Percentiles rank a stretch among this genome's conserved stretches.
Evolutionary conservation across 371 early-diverging fungal genomes (phyloP).

Genomic region (Mucor irregularis): DNA sequence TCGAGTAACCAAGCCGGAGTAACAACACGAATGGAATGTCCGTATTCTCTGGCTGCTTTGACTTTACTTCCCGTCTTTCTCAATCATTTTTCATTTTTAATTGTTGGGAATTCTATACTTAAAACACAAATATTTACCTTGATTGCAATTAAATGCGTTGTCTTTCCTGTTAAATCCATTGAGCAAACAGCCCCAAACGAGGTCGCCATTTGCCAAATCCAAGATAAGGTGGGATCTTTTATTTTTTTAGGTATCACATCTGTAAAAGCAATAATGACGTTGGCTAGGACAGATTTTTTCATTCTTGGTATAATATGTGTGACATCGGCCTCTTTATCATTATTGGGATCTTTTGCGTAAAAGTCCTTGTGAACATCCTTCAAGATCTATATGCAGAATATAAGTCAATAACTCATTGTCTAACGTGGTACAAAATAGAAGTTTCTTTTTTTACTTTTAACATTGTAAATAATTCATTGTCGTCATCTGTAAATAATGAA

Average conservation of each 20-base stretch:
- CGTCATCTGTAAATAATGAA: constrained; percentile 32
- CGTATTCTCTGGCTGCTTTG: constrained; percentile 48
- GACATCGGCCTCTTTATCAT: constrained; percentile 43
- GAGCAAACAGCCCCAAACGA: constrained; percentile 74
- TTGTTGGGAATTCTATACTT: neutral
- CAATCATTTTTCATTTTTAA: neutral
- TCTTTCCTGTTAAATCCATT: constrained; percentile 49
- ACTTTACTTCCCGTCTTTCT: constrained; percentile 50
- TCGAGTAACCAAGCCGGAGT: constrained; percentile 65
- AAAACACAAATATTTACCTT: constrained; percentile 57
- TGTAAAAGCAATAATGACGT: constrained; percentile 54
- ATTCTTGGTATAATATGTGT: constrained; percentile 52
- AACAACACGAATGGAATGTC: constrained; percentile 49
- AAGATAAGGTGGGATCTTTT: constrained; percentile 47
- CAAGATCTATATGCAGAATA: constrained; percentile 58
- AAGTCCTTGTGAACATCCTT: constrained; percentile 54
- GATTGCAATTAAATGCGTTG: constrained; percentile 82
- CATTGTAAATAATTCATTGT: constrained; percentile 53
- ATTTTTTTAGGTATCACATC: constrained; percentile 18
- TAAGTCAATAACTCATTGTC: no score
- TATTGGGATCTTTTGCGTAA: constrained; percentile 27
- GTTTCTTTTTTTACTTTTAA: constrained; percentile 33
- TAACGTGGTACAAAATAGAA: no score
- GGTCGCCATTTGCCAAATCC: constrained; percentile 73
- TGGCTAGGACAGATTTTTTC: constrained; percentile 49